Conservation (phyloP, 495 filamentous ascomycete genomes). For the Neurospora tetrasperma region DNA sequence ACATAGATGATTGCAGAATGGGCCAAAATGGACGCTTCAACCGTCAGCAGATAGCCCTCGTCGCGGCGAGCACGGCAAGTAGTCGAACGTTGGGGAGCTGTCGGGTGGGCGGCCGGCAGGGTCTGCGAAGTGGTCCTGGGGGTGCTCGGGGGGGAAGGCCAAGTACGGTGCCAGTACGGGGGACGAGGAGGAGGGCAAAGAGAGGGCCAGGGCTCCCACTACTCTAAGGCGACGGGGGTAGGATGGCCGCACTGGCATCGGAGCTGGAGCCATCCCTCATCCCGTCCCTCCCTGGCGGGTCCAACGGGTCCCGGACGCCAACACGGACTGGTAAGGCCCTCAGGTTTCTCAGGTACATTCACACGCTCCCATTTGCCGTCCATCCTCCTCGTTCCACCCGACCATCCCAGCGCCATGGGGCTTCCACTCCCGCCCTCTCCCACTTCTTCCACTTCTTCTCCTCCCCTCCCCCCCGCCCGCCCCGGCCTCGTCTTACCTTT, state of each 20-base stretch:
- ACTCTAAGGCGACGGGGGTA: not conserved
- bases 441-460: constrained; percentile 32
- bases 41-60: constrained; percentile 12
- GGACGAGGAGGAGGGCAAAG: constrained; percentile 16
- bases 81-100: constrained; percentile 20
- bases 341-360: constrained; percentile 3
- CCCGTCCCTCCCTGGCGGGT: constrained; percentile 22
- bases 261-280: constrained; percentile 12
- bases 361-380: constrained; percentile 20
- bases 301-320: constrained; percentile 6
- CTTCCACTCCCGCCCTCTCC: constrained; percentile 32
- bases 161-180: not conserved
- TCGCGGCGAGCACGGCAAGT: constrained; percentile 20
- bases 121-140: constrained; percentile 12
- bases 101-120: constrained; percentile 3
- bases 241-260: constrained; percentile 15
- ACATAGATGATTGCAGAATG: constrained; percentile 17
- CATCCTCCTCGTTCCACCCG: constrained; percentile 4
- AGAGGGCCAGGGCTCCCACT: not conserved
- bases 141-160: constrained; percentile 16
- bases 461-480: not conserved
- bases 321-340: not conserved
- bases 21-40: constrained; percentile 12
- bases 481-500: too few species aligned
- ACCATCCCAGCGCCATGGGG: constrained; percentile 16